Evolutionary conservation across 2,329 filamentous ascomycete species (phyloP).

Genomic region (Sarocladium brachiariae): DNA sequence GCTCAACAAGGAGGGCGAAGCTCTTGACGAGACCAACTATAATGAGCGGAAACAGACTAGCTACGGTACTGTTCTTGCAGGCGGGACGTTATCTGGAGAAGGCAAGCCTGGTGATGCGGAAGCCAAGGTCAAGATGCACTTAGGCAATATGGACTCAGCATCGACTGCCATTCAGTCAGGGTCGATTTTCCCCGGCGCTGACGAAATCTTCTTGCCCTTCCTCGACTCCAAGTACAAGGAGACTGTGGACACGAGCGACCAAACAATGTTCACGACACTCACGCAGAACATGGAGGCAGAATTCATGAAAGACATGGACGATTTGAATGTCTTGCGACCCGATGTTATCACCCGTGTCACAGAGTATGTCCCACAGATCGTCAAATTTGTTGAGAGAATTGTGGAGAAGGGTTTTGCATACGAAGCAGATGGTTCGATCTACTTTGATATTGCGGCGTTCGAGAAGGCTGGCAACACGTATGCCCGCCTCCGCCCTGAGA

Average conservation of each 20-base stretch:
- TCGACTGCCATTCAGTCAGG: constrained; percentile 40
- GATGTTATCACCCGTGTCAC: constrained; percentile 85
- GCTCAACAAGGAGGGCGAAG: constrained; percentile 35
- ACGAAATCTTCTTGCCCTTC: constrained; percentile 71
- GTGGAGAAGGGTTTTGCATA: constrained; percentile 85
- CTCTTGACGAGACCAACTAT: constrained; percentile 45
- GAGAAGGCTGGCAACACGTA: constrained; percentile 81
- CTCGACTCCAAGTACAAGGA: constrained; percentile 65
- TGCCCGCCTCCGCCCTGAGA: constrained; percentile 78
- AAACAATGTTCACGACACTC: constrained; percentile 76
- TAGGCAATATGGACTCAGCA: constrained; percentile 54
- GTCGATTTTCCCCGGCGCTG: constrained; percentile 46
- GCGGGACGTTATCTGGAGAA: constrained; percentile 48
- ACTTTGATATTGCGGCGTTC: constrained; percentile 86
- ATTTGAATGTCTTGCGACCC: constrained; percentile 76
- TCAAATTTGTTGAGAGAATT: constrained; percentile 74
- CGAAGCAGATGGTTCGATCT: constrained; percentile 74
- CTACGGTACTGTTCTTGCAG: constrained; percentile 48
- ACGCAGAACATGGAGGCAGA: constrained; percentile 81
- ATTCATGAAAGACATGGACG: constrained; percentile 82
- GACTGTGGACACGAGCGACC: constrained; percentile 53
- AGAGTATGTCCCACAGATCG: constrained; percentile 84
- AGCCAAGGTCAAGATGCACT: constrained; percentile 86
- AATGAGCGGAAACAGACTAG: constrained; percentile 39
- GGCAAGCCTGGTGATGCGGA: constrained; percentile 66